Base-by-base conservation (phyloP, 352 stramenopile genomes). In the Globisporangium splendens region DNA sequence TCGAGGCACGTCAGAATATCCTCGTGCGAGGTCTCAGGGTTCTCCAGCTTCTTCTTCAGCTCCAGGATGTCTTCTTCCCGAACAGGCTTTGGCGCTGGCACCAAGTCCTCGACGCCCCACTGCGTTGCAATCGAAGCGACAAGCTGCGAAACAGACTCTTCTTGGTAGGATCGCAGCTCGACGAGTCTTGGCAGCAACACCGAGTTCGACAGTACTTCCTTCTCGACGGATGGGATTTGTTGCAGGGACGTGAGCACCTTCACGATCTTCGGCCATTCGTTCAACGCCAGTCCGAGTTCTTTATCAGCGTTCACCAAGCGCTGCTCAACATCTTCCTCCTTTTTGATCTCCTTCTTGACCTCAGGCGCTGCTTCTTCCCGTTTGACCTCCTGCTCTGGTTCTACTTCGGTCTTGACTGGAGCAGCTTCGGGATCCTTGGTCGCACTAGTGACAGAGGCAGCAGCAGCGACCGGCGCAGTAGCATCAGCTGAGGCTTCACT, bases 1-100 rank as follows among this genome's bases (percentile, higher is more conserved):
- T 68, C 62, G 24, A 94, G 70, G 50, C 66, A 78, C 28, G 59
- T 50, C 43, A 89, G 56, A n/a, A 94, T 61, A 52, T 90, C 80
- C 12, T 94, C 84, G 47, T 92, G 79, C 3, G 80, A 74, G 31
- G 77, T 83, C 18, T 78, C 60, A 0, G 68, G 17, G 43, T 72
- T 62, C 47, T 75, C 62, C 13, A 94, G 59, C 47, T 83, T 88
- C 4, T 69, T 62, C 61, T 91, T 91, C 21, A 89, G 51, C 14
- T 57, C 61, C 28, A 86, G 38, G 24, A 93, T 80, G 11, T 85
- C 74, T 50, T 77, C 66, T 46, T 83, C 73, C n/a, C 68, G 68
- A 14, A 90, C 68, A 0, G 72, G 69, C 38, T 89, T 77, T 8
- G 72, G 70, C 18, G 72, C 63, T 24, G 75, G 69, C 44, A 86